A percentile compares a stretch with the other conserved stretches of the same genome.
Evolutionary conservation across 2,329 filamentous ascomycete genomes (phyloP).

Genomic region (Diaporthe eres): DNA sequence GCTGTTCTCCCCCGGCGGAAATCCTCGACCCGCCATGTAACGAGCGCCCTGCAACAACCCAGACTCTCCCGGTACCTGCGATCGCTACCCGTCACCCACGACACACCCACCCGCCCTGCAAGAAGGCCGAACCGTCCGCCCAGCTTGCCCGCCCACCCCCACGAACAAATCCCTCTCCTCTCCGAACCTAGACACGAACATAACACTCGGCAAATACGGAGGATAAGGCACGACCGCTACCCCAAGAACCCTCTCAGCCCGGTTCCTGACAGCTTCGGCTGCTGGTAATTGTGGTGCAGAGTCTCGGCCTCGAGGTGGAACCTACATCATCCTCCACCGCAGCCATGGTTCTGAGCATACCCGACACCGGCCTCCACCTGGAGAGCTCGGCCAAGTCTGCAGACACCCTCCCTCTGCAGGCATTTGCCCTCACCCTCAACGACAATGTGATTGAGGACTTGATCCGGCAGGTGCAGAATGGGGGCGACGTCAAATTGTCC

Average conservation of each 20-base stretch:
- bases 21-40: constrained; percentile 39
- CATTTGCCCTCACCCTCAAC: constrained; percentile 70
- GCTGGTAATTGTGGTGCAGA: constrained; percentile 42
- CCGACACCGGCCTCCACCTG: constrained; percentile 70
- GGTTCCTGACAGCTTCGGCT: constrained; percentile 42
- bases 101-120: constrained; percentile 30
- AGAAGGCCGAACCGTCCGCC: constrained; percentile 23
- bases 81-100: constrained; percentile 34
- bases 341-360: constrained; percentile 64
- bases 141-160: constrained; percentile 15
- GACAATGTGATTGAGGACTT: constrained; percentile 73
- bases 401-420: constrained; percentile 65
- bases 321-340: constrained; percentile 19
- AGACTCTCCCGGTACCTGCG: constrained; percentile 30
- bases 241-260: constrained; percentile 35
- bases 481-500: constrained; percentile 69
- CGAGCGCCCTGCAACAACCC: constrained; percentile 30
- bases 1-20: background rate
- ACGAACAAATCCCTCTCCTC: background rate
- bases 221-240: background rate
- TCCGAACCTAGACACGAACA: constrained; percentile 12
- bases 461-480: constrained; percentile 71
- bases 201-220: constrained; percentile 4
- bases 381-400: constrained; percentile 63
- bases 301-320: constrained; percentile 39